Percentiles rank a stretch among this genome's conserved stretches.
Conservation (phyloP, 495 filamentous ascomycete species). For the Chlorociboria aeruginascens region DNA sequence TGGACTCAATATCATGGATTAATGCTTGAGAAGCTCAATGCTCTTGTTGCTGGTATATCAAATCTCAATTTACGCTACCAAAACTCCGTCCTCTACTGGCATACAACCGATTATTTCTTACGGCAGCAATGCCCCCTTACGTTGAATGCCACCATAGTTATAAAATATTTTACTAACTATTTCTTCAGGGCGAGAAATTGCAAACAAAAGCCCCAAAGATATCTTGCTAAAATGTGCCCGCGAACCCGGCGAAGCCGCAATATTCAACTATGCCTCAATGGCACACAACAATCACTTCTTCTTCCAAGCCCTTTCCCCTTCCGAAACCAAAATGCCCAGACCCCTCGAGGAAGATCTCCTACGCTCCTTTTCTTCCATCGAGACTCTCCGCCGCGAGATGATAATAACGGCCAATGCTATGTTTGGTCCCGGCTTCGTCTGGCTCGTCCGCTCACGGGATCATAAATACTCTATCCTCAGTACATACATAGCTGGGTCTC, state of each 20-base stretch:
- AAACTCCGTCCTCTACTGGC: background rate
- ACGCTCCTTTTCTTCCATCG: constrained; percentile 63
- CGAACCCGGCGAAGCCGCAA: constrained; percentile 57
- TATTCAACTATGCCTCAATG: constrained; percentile 95
- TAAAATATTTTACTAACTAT: constrained; percentile 1
- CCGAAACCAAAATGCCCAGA: constrained; percentile 36
- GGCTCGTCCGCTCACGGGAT: constrained; percentile 51
- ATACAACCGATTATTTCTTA: too few species aligned
- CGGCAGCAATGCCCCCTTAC: too few species aligned
- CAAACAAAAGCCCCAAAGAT: constrained; percentile 32
- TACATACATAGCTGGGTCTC: constrained; percentile 86
- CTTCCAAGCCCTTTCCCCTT: constrained; percentile 47
- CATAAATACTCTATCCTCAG: constrained; percentile 43
- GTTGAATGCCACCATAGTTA: too few species aligned
- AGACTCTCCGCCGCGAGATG: constrained; percentile 68
- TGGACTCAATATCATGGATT: constrained; percentile 75
- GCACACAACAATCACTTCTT: constrained; percentile 96
- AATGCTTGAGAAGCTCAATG: constrained; percentile 64
- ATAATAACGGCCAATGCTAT: constrained; percentile 72
- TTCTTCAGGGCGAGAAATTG: constrained; percentile 9
- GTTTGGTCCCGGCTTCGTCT: constrained; percentile 96
- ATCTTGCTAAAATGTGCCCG: constrained; percentile 68
- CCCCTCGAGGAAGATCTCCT: constrained; percentile 37
- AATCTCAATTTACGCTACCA: background rate
- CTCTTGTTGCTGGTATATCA: constrained; percentile 54